A percentile compares a stretch with the other conserved stretches of the same genome.
Evolutionary conservation across 306 rosid species (phyloP).

Genomic region (Comarum palustre): DNA sequence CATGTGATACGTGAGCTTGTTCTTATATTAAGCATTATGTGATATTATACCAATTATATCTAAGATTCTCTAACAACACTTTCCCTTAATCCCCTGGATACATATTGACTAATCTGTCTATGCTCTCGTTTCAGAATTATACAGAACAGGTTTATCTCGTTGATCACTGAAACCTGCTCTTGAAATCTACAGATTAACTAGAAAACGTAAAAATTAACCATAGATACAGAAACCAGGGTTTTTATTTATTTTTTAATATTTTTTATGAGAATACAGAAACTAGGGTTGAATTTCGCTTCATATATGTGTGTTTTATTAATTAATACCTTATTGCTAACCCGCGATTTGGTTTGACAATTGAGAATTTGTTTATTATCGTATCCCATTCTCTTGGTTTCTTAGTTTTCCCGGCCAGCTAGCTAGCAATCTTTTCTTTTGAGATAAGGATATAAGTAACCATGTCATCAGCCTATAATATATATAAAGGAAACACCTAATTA

Average conservation of each 20-base stretch:
- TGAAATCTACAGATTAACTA: neutral
- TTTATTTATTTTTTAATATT: too few species aligned
- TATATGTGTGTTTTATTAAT: too few species aligned
- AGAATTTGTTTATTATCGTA: neutral
- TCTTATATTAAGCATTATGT: neutral
- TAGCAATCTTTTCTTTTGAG: neutral
- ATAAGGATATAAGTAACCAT: conserved; percentile 8
- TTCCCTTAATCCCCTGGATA: conserved; percentile 1
- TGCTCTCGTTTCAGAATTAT: neutral
- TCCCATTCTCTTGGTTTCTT: neutral
- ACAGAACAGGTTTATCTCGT: neutral
- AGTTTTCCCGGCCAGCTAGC: neutral
- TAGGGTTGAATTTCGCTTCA: too few species aligned
- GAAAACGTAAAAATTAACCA: neutral
- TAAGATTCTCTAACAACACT: neutral
- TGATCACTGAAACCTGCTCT: neutral
- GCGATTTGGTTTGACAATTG: neutral
- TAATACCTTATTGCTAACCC: neutral
- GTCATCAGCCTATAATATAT: neutral
- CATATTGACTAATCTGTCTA: neutral
- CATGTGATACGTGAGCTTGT: neutral
- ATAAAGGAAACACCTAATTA: neutral
- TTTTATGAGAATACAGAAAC: too few species aligned
- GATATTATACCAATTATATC: neutral
- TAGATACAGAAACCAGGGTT: too few species aligned